Base-by-base conservation (phyloP, 75 land plant species). In the Pseudotsuga menziesii region DNA sequence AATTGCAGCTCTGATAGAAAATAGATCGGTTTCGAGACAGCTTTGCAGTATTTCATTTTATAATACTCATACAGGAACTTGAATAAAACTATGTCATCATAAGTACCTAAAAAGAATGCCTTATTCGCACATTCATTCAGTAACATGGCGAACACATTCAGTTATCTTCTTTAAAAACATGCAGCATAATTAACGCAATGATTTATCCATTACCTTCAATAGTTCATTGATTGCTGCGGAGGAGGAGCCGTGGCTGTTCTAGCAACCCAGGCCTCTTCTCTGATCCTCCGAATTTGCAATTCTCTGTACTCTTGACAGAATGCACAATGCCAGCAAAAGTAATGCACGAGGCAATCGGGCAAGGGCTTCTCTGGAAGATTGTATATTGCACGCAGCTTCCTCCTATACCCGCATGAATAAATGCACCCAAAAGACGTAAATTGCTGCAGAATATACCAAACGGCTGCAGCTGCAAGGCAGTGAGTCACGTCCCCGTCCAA, bases 291-390 rank as follows among this genome's bases (percentile, higher is more conserved):
- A 57, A 73, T 79, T 32, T 74, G 82, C 36, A 82, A 32, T 74
- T 82, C 84, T 56, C 84, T 80, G 57, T 82, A 80, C 48, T 82
- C 84, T 36, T 82, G 84, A 59, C 84, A 82, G 22, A 82, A 79
- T 11, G 84, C 81, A 25, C 81, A 79, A 8, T 60, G 81, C 62
- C 78, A 79, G 81, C 81, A 79, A 41, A 78, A 61, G 48, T 29
- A 76, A 35, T 79, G 82, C 8, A 80, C 56, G 4, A 80, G 41
- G 54, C 81, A 75, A 61, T 79, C 81, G 16, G 81, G 81, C 44
- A 79, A 39, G 15, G 81, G 81, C 55, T 56, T 76, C 48, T 64
- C 48, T 39, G 77, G 81, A 35, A 79, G 35, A 41, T 79, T 79
- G 14, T 79, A 79, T 56, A 63, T 75, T 16, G 22, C 61, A 39